A percentile compares a stretch with the other conserved stretches of the same genome.
Conservation (phyloP, 2,329 filamentous ascomycete genomes). For the Ophioceras dolichostomum region DNA sequence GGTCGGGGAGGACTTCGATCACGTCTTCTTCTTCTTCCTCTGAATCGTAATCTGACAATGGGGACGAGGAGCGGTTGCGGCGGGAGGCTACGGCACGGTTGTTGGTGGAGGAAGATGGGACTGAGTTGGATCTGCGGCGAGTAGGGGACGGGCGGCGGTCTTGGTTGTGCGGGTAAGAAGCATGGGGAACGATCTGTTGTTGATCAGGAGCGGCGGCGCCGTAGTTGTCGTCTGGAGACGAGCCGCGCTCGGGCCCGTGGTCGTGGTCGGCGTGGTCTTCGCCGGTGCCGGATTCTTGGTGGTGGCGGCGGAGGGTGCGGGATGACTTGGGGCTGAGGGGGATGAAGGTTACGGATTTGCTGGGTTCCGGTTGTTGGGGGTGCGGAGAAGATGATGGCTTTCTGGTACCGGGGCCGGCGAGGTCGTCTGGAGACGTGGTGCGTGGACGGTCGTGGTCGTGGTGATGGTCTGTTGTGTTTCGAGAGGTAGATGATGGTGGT, state of each 20-base stretch:
- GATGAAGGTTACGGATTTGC: slow-evolving; percentile 32
- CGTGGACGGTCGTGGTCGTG: slow-evolving; percentile 4
- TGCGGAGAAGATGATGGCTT: too few relatives aligned
- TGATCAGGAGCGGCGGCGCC: slow-evolving; percentile 1
- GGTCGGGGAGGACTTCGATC: slow-evolving; percentile 31
- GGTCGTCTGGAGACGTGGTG: not conserved
- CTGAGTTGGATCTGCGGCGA: slow-evolving; percentile 18
- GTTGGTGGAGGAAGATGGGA: slow-evolving; percentile 20
- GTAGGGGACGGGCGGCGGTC: slow-evolving; percentile 3
- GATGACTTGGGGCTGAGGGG: slow-evolving; percentile 37
- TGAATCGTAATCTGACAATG: slow-evolving; percentile 15
- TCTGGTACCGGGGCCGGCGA: not conserved
- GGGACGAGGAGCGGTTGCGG: slow-evolving; percentile 9
- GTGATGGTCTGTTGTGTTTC: not conserved
- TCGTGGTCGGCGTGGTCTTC: slow-evolving; percentile 2
- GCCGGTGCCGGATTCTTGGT: slow-evolving; percentile 16
- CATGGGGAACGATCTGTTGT: slow-evolving; percentile 5
- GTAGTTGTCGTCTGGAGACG: not conserved
- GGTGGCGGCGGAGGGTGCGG: slow-evolving; percentile 29
- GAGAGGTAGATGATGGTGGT: not conserved
- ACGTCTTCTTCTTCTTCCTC: slow-evolving; percentile 23
- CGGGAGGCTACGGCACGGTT: slow-evolving; percentile 15
- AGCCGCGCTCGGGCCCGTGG: not conserved
- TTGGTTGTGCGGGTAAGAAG: slow-evolving; percentile 8
- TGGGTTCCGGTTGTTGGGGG: too few relatives aligned